Base-by-base conservation (phyloP, 345 rosid species). In the Eucalyptus lansdowneana region DNA sequence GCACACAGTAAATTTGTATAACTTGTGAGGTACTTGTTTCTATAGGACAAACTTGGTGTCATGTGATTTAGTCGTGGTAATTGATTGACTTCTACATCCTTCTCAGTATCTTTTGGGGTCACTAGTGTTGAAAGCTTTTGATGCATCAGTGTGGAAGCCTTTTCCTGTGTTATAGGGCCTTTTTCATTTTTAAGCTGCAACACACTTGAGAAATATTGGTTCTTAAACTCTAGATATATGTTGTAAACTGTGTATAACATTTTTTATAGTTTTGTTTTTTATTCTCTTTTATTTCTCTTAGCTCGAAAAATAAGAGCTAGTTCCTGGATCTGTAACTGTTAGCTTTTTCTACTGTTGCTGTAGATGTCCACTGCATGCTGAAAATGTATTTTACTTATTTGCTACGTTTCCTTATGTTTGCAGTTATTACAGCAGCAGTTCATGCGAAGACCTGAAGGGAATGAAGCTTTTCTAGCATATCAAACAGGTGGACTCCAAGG, bases 401-500 rank as follows among this genome's bases (percentile, higher is more conserved):
- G 47, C 47, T 76, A 76, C 6, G 8, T 76, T 76, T 76, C 25
- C 12, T 76, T 86, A 87, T 94, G 47, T 80, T 11, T 93, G 91
- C 96, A 94, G 93, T 94, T 94, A 91, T 90, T 94, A 40, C 97
- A 94, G 89, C 97, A 95, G 86, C 97, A 94, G 72, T 92, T 96
- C 90, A 92, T 91, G 34, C 92, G 97, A 91, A 97, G 93, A 91
- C 89, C 97, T 42, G 99, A 97, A 56, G 96, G 94, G 60, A 97
- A 94, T 94, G 99, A 96, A 88, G 88, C 89, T 86, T 89, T 96
- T 93, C 91, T 96, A 91, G 95, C 97, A 80, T 96, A 96, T 95
- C 99, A 98, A 90, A 94, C 93, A 91, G 94, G 95, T 88, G 94
- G 94, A 89, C 93, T 93, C 90, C 97, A 94, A 91, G 98, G 99